Evolutionary conservation across 495 filamentous ascomycete genomes (phyloP), one percentile per base, ranked within the genome.

Genomic region (Neurospora sublineolata): DNA sequence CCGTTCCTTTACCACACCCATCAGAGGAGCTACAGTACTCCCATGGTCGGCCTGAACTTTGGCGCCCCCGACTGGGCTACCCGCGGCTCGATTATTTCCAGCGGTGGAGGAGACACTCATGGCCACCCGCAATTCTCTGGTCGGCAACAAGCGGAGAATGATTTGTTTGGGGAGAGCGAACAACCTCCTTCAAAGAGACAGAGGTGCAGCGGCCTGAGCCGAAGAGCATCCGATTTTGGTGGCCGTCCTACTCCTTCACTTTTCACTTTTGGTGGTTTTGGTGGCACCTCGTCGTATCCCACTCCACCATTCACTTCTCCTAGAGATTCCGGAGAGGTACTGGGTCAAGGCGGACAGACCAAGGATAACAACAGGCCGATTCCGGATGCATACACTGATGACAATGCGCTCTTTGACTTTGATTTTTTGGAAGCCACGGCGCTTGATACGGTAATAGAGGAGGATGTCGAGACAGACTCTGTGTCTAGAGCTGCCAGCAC

Each of bases 321-420:
- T 33, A 33, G 52, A 33, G 52, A 64, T 30, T 64, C 6, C 14
- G 52, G 44, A 5, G 44, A 52, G 8, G 41, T 10, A 2, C 20
- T 6, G 10, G 18, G 41, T 3, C 41, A 44, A 44, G 41, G 41
- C 18, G 41, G 18, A 8, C 44, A 52, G 44, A 20, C 44, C 1
- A 52, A 27, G 20, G 11, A 64, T 64, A 36, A 33, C 1, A 36
- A 33, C 20, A 52, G 4, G 11, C 7, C 27, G 14, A 64, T 33
- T 8, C 23, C 52, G 27, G 52, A 64, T 18, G 27, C 52, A 14
- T 64, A 64, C 52, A 33, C 27, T 16, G 52, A 64, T 7, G 30
- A 64, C 27, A 64, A 33, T 16, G 27, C 44, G 27, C 69, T 36
- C 30, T 74, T 74, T 3, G 52, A 73, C 6, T 74, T 72, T 72